Conservation (phyloP, 768 basidiomycete species). For the Lactarius sp. region DNA sequence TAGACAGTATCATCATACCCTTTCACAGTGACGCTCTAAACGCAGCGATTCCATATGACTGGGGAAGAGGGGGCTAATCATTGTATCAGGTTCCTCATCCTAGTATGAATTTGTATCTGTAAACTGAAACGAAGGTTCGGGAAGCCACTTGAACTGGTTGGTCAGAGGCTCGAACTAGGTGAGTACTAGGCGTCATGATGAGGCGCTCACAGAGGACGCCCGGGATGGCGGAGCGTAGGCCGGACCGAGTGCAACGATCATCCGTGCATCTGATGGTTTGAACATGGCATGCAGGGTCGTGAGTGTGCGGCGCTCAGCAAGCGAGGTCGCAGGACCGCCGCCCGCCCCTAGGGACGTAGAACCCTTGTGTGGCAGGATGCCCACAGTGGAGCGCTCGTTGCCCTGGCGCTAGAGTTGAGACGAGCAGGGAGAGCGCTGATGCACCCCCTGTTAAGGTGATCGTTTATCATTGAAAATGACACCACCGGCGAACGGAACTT, state of each 20-base stretch:
- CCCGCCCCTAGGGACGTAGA: not conserved
- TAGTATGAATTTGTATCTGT: not conserved
- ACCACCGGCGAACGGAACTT: not conserved
- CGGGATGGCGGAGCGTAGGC: not conserved
- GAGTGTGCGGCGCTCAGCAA: not conserved
- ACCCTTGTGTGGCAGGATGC: not conserved
- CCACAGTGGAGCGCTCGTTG: not conserved
- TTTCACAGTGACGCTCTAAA: not conserved
- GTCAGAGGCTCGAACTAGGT: not conserved
- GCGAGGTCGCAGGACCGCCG: not conserved
- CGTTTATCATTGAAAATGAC: not conserved
- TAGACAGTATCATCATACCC: not conserved
- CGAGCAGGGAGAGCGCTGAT: not conserved
- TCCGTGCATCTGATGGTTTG: not conserved
- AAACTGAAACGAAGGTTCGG: not conserved
- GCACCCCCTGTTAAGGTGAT: not conserved
- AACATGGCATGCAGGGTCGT: conserved; percentile 7
- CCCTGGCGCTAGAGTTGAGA: conserved; percentile 11
- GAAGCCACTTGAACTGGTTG: not conserved
- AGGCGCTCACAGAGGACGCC: not conserved
- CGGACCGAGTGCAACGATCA: conserved; percentile 1
- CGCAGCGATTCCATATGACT: not conserved
- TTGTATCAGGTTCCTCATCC: not conserved
- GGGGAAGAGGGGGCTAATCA: not conserved
- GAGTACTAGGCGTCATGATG: not conserved